These are phyloP conservation scores for Monilinia laxa DNA, from an alignment of 2,329 filamentous ascomycete species.

Conservation along the genomic window DNA sequence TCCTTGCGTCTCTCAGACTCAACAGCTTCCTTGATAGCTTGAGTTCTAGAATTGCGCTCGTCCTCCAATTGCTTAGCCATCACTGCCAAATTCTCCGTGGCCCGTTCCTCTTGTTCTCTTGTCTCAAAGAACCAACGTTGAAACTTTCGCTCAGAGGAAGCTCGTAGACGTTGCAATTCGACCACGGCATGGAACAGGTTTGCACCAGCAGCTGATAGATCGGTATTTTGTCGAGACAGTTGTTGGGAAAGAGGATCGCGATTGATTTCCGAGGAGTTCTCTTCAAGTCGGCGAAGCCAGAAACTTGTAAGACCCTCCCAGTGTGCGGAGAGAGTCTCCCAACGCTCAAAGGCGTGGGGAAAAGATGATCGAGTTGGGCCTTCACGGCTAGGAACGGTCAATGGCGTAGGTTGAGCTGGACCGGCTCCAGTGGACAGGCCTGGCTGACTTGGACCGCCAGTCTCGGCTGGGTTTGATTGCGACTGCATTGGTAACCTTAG, in stretches of 20 bases:
- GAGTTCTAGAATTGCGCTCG: conserved; percentile 68
- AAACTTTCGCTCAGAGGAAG: conserved; percentile 95
- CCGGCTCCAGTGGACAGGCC: conserved; percentile 4
- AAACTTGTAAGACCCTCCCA: conserved; percentile 98
- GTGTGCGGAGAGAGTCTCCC: conserved; percentile 94
- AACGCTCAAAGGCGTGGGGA: conserved; percentile 94
- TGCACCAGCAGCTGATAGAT: conserved; percentile 93
- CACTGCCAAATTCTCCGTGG: conserved; percentile 77
- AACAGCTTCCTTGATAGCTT: conserved; percentile 65
- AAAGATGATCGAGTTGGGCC: conserved; percentile 65
- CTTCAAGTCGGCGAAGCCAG: conserved; percentile 90
- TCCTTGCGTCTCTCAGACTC: conserved; percentile 67
- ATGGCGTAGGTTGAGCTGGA: conserved; percentile 24
- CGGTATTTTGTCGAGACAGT: conserved; percentile 89
- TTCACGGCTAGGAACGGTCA: conserved; percentile 14
- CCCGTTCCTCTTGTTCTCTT: conserved; percentile 79
- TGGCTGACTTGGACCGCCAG: conserved; percentile 26
- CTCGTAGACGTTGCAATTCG: conserved; percentile 87
- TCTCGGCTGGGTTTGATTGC: conserved; percentile 29
- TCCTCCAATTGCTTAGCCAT: conserved; percentile 73
- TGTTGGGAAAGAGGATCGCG: conserved; percentile 82
- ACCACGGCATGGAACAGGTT: conserved; percentile 98
- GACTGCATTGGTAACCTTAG: conserved; percentile 38
- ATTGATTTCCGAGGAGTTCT: conserved; percentile 83
- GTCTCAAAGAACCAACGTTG: conserved; percentile 99